Conservation (phyloP, 768 basidiomycete species). For the Cystobasidium onofrii region DNA sequence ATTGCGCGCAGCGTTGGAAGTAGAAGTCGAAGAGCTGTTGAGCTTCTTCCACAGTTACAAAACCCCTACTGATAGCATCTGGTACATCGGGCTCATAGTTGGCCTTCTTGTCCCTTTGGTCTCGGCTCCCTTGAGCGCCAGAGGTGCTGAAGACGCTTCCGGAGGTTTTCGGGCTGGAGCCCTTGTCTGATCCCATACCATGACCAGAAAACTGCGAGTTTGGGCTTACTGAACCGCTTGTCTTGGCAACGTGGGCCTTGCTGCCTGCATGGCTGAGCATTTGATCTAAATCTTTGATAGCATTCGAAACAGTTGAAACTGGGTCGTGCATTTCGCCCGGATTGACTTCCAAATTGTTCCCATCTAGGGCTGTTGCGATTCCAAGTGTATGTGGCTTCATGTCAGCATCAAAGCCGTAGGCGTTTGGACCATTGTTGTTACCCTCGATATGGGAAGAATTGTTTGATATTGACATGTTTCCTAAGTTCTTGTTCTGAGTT, state of each 20-base stretch:
- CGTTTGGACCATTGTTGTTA: not conserved
- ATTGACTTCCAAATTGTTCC: not conserved
- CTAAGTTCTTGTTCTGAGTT: not conserved
- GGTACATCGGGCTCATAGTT: constrained; percentile 27
- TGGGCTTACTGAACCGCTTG: constrained; percentile 12
- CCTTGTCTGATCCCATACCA: not conserved
- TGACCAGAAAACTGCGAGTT: not conserved
- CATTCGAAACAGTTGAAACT: constrained; percentile 5
- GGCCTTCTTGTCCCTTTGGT: not conserved
- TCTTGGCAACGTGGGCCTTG: not conserved
- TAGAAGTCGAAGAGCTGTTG: constrained; percentile 32
- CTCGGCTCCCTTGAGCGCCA: not conserved
- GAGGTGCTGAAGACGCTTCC: not conserved
- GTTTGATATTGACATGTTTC: not conserved
- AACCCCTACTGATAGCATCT: constrained; percentile 24
- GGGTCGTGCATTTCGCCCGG: constrained; percentile 4
- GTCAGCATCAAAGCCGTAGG: constrained; percentile 11
- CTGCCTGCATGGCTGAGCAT: not conserved
- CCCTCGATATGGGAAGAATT: not conserved
- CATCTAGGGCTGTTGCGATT: not conserved
- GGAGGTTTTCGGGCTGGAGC: not conserved
- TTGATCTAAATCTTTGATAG: constrained; percentile 21
- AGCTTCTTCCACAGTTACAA: constrained; percentile 18
- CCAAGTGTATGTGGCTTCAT: not conserved
- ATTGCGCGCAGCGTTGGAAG: constrained; percentile 27